Evolutionary conservation across 352 stramenopile genomes (phyloP).

Genomic region (Peronospora destructor): DNA sequence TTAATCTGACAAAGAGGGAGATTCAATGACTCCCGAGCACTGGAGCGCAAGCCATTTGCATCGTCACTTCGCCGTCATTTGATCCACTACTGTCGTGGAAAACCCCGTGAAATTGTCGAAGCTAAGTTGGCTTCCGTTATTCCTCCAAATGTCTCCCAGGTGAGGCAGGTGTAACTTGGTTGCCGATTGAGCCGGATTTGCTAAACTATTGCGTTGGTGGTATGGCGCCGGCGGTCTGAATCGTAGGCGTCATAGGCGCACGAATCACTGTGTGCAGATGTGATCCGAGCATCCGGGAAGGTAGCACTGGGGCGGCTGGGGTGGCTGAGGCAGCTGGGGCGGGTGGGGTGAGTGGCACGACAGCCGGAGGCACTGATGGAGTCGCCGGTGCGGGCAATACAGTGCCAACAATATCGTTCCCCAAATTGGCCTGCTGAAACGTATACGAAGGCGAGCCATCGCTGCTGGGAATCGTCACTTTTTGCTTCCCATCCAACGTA

Average conservation of each 20-base stretch:
- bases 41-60: no score
- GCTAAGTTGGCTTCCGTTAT: not conserved
- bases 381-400: not conserved
- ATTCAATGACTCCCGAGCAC: conserved; percentile 11
- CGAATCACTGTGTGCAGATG: no score
- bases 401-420: not conserved
- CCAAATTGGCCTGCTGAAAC: not conserved
- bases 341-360: no score
- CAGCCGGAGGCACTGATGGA: no score
- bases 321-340: no score
- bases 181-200: no score
- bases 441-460: not conserved
- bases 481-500: conserved; percentile 27
- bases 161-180: no score
- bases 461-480: conserved; percentile 31
- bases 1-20: conserved; percentile 13
- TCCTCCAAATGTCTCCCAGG: no score
- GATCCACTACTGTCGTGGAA: not conserved
- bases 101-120: not conserved
- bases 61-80: not conserved
- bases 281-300: not conserved
- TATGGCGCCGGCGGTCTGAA: no score
- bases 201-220: no score
- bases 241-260: no score
- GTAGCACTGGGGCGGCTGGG: not conserved